phyloP scores from a whole-genome alignment of 1,284 basidiomycete species.

The Sanghuangporus sanghuang region DNA sequence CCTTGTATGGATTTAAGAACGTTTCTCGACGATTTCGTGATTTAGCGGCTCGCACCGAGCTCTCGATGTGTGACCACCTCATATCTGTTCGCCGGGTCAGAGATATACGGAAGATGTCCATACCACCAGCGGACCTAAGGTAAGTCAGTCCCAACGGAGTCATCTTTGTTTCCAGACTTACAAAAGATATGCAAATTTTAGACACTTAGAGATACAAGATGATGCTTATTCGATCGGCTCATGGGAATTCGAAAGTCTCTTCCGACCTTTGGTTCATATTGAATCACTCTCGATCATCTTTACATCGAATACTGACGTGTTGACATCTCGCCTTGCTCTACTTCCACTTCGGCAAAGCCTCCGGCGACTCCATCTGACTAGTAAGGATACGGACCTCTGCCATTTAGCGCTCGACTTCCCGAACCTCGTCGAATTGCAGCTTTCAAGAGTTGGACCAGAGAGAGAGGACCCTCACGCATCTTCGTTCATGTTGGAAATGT shows the following conservation, averaged over 20 bases:
- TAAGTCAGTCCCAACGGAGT: background rate
- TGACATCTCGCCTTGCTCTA: background rate
- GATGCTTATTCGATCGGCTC: background rate
- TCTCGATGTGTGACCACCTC: background rate
- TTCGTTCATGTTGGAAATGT: background rate
- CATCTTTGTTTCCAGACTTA: background rate
- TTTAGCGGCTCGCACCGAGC: background rate
- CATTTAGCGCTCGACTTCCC: constrained; percentile 2
- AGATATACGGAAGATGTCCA: background rate
- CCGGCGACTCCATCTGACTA: background rate
- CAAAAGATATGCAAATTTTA: background rate
- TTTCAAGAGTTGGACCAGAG: background rate
- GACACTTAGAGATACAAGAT: background rate
- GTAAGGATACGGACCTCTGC: background rate
- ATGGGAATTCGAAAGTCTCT: background rate
- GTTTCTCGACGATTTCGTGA: background rate
- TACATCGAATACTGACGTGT: background rate
- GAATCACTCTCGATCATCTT: constrained; percentile 1
- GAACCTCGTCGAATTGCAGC: constrained; percentile 5
- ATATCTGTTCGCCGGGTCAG: background rate
- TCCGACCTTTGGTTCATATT: background rate
- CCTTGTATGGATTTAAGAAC: background rate
- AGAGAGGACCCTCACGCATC: background rate
- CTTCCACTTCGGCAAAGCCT: background rate
- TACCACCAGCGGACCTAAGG: background rate